These are phyloP conservation scores for Boletellus deceptivus DNA, from an alignment of 1,284 basidiomycete genomes.

Conservation along the genomic window DNA sequence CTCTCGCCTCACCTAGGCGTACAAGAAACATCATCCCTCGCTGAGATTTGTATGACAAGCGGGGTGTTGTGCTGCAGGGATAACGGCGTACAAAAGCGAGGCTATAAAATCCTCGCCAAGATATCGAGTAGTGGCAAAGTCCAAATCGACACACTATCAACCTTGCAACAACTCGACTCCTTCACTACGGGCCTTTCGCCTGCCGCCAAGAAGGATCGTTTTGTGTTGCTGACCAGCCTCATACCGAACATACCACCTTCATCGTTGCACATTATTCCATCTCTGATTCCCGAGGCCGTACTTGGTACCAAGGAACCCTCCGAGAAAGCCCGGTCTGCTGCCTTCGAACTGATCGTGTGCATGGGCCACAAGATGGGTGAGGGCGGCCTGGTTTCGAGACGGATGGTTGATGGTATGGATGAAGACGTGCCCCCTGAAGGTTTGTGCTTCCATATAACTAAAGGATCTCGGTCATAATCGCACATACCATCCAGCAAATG, in stretches of 20 bases:
- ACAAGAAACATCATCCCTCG: slow-evolving; percentile 59
- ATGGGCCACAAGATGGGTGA: slow-evolving; percentile 93
- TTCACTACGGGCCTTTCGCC: slow-evolving; percentile 66
- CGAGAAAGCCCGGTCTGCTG: slow-evolving; percentile 85
- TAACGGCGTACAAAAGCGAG: slow-evolving; percentile 93
- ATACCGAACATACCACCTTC: slow-evolving; percentile 69
- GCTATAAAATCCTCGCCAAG: slow-evolving; percentile 85
- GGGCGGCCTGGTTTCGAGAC: slow-evolving; percentile 82
- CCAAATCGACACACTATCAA: slow-evolving; percentile 38
- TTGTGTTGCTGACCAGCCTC: slow-evolving; percentile 74
- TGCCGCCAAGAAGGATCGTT: slow-evolving; percentile 93
- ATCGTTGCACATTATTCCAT: slow-evolving; percentile 82
- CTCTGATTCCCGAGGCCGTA: slow-evolving; percentile 92
- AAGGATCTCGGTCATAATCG: slow-evolving; percentile 4
- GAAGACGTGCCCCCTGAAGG: slow-evolving; percentile 63
- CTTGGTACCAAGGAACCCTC: slow-evolving; percentile 99
- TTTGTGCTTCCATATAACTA: slow-evolving; percentile 31
- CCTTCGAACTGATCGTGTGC: slow-evolving; percentile 87
- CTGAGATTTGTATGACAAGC: slow-evolving; percentile 58
- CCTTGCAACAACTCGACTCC: slow-evolving; percentile 60
- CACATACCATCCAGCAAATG: slow-evolving; percentile 51
- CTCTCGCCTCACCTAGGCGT: slow-evolving; percentile 77
- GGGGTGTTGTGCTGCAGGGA: slow-evolving; percentile 72
- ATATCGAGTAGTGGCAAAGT: slow-evolving; percentile 65
- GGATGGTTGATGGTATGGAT: slow-evolving; percentile 80